A percentile compares a stretch with the other conserved stretches of the same genome.
These are phyloP conservation scores for Aquilaria yunnanensis DNA, from an alignment of 345 rosid species.

Conservation along the genomic window DNA sequence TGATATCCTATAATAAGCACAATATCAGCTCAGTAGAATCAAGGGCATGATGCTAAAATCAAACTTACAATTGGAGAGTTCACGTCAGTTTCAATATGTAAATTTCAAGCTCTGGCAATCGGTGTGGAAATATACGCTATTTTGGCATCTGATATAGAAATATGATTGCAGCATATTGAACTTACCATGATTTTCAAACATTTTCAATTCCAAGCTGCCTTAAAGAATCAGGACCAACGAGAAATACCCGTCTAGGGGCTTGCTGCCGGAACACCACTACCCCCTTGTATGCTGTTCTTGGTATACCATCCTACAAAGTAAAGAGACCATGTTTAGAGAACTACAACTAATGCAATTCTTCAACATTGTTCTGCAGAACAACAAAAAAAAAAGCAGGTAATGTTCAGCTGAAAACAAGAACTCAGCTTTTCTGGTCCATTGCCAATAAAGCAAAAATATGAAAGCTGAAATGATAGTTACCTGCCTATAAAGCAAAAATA, in stretches of 20 bases:
- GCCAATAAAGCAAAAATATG: too few relatives aligned
- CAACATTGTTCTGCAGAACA: neutral
- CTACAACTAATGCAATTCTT: neutral
- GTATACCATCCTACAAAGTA: conserved; percentile 74
- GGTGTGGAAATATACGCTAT: too few relatives aligned
- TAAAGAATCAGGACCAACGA: conserved; percentile 65
- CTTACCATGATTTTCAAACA: conserved; percentile 23
- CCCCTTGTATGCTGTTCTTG: conserved; percentile 94
- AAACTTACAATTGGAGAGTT: too few relatives aligned
- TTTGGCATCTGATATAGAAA: neutral
- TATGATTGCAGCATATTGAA: neutral
- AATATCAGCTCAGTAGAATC: too few relatives aligned
- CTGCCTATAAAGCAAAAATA: too few relatives aligned
- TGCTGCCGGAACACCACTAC: conserved; percentile 73
- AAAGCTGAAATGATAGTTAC: too few relatives aligned
- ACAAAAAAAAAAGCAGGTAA: neutral
- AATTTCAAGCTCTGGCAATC: too few relatives aligned
- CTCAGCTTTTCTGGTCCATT: too few relatives aligned
- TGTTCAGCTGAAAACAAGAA: too few relatives aligned
- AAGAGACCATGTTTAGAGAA: neutral
- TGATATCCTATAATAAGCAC: too few relatives aligned
- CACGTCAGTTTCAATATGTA: too few relatives aligned
- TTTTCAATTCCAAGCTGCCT: conserved; percentile 53
- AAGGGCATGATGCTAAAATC: too few relatives aligned
- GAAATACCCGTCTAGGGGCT: conserved; percentile 56